Conservation (phyloP, 2,329 filamentous ascomycete species). For the Fusarium sp. region DNA sequence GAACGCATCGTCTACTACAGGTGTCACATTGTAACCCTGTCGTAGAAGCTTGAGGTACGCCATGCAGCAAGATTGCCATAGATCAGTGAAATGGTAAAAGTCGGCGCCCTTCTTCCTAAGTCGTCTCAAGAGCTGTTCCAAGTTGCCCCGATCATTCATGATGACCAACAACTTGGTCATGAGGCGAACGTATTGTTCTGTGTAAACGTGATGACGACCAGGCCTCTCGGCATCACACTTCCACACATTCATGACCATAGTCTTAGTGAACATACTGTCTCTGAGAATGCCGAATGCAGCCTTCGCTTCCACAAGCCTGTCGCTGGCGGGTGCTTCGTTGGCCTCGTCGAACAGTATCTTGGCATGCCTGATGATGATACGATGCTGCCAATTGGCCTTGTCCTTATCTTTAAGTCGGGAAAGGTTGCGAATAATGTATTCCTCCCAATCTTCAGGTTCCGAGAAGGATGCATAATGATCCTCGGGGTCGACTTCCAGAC, state of each 20-base stretch:
- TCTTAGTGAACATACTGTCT: slow-evolving; percentile 85
- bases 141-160: slow-evolving; percentile 77
- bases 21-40: slow-evolving; percentile 58
- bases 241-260: slow-evolving; percentile 95
- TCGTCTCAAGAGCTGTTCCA: slow-evolving; percentile 82
- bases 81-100: slow-evolving; percentile 70
- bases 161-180: slow-evolving; percentile 80
- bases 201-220: slow-evolving; percentile 92
- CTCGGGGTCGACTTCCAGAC: slow-evolving; percentile 50
- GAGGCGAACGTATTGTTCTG: slow-evolving; percentile 85
- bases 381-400: slow-evolving; percentile 95
- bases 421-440: slow-evolving; percentile 64
- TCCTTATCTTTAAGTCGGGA: slow-evolving; percentile 74
- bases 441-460: slow-evolving; percentile 68
- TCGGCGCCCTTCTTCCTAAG: slow-evolving; percentile 86
- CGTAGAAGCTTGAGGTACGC: slow-evolving; percentile 66
- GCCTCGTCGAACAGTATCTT: slow-evolving; percentile 64
- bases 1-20: slow-evolving; percentile 64
- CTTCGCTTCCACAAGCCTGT: slow-evolving; percentile 73
- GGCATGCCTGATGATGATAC: slow-evolving; percentile 82
- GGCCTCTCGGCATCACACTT: slow-evolving; percentile 87
- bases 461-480: slow-evolving; percentile 52
- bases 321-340: slow-evolving; percentile 52
- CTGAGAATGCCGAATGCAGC: slow-evolving; percentile 83
- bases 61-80: slow-evolving; percentile 68